Evolutionary conservation across 768 basidiomycete genomes (phyloP).

Genomic region (Amanita molliuscula): DNA sequence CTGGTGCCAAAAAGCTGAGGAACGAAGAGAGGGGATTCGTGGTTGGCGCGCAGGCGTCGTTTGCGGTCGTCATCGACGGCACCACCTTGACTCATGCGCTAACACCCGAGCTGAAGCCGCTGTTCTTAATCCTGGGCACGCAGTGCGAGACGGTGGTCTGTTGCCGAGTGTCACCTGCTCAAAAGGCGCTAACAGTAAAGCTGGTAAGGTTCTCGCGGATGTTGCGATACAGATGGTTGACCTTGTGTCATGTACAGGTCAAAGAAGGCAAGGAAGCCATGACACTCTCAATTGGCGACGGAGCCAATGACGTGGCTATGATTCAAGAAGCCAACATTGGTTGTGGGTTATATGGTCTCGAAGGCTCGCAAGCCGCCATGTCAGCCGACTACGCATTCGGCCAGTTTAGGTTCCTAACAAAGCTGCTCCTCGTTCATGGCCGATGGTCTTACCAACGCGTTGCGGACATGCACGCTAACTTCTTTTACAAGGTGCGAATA

Average conservation of each 20-base stretch:
- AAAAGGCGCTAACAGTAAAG: slow-evolving; percentile 96
- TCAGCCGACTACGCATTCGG: slow-evolving; percentile 98
- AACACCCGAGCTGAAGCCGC: slow-evolving; percentile 60
- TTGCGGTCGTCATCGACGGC: slow-evolving; percentile 95
- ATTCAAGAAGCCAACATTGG: slow-evolving; percentile 99
- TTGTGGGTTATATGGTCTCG: slow-evolving; percentile 85
- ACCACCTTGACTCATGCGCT: slow-evolving; percentile 84
- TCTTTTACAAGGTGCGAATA: slow-evolving; percentile 86
- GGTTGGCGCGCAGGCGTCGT: slow-evolving; percentile 53
- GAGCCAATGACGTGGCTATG: slow-evolving; percentile 98
- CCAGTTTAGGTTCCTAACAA: slow-evolving; percentile 90
- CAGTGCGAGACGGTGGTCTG: slow-evolving; percentile 98
- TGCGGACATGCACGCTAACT: slow-evolving; percentile 95
- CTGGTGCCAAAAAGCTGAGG: slow-evolving; percentile 41
- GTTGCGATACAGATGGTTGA: slow-evolving; percentile 4
- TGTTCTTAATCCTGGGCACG: slow-evolving; percentile 88
- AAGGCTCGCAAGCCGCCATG: slow-evolving; percentile 98
- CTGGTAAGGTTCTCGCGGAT: slow-evolving; percentile 39
- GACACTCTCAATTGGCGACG: slow-evolving; percentile 95
- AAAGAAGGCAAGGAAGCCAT: slow-evolving; percentile 94
- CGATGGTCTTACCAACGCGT: slow-evolving; percentile 96
- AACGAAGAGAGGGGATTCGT: slow-evolving; percentile 61
- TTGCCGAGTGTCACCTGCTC: slow-evolving; percentile 94
- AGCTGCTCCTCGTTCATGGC: slow-evolving; percentile 87
- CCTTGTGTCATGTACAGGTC: slow-evolving; percentile 38